Evolutionary conservation across 345 rosid genomes (phyloP).

Genomic region (Eutrema yunnanense): DNA sequence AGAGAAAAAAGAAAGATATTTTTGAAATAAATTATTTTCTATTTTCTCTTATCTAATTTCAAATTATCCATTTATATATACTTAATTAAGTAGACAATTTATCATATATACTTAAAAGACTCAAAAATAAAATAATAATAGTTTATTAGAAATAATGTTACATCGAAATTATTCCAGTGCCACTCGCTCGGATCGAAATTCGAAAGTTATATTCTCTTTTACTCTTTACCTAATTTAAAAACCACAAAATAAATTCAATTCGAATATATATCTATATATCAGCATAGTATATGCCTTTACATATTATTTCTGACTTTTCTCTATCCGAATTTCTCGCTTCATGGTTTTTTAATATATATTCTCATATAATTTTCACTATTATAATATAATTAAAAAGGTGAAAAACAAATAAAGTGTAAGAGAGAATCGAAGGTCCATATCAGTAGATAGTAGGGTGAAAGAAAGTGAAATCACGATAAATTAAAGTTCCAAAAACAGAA

Average conservation of each 20-base stretch:
- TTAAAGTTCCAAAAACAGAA: conserved; percentile 12
- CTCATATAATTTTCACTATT: background rate
- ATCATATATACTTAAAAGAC: no score
- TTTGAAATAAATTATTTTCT: no score
- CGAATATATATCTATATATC: conserved; percentile 18
- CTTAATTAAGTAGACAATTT: no score
- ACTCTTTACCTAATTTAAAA: conserved; percentile 15
- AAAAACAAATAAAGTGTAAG: background rate
- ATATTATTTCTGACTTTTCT: conserved; percentile 20
- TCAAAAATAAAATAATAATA: background rate
- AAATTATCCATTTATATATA: no score
- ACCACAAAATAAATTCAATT: background rate
- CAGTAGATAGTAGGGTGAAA: background rate
- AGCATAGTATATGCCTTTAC: conserved; percentile 20
- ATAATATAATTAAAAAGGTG: background rate
- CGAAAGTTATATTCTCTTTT: conserved; percentile 25
- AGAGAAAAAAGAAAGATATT: no score
- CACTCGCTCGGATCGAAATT: conserved; percentile 28
- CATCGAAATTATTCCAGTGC: conserved; percentile 22
- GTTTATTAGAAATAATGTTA: background rate
- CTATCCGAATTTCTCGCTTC: conserved; percentile 16
- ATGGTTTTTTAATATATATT: background rate
- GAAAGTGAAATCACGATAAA: conserved; percentile 8
- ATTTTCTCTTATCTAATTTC: no score
- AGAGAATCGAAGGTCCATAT: conserved; percentile 25